Evolutionary conservation across 306 rosid genomes (phyloP).

Genomic region (Quercus agrifolia): DNA sequence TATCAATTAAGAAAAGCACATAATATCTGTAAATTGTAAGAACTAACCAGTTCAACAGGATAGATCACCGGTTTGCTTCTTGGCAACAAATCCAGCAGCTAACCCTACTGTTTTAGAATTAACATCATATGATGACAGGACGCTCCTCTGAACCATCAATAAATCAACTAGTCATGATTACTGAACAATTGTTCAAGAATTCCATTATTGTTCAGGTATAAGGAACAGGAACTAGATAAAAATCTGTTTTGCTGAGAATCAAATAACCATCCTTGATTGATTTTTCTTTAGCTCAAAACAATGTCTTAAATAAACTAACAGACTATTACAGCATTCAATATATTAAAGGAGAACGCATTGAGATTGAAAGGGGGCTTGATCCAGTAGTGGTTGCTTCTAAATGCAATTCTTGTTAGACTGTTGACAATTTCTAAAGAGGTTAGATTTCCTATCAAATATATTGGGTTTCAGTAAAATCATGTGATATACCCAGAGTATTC

Average conservation of each 20-base stretch:
- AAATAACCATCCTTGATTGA: not conserved
- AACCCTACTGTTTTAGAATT: conserved; percentile 34
- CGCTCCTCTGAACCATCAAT: conserved; percentile 49
- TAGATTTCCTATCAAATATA: not conserved
- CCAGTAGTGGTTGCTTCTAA: too few relatives aligned
- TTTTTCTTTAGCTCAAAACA: not conserved
- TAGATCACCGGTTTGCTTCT: conserved; percentile 39
- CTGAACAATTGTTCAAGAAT: not conserved
- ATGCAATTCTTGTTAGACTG: too few relatives aligned
- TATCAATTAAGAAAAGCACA: conserved; percentile 9
- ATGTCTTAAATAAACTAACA: not conserved
- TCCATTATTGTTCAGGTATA: not conserved
- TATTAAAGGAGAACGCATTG: not conserved
- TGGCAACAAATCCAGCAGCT: conserved; percentile 38
- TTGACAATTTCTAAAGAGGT: not conserved
- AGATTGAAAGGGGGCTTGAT: not conserved
- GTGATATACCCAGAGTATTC: too few relatives aligned
- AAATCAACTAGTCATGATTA: conserved; percentile 13
- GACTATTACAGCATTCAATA: not conserved
- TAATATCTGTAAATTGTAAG: conserved; percentile 38
- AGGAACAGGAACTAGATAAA: not conserved
- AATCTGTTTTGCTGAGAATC: not conserved
- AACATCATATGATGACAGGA: conserved; percentile 53
- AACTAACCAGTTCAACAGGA: conserved; percentile 49
- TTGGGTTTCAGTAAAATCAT: not conserved